phyloP scores from a whole-genome alignment of 192 early-diverging fungal species.

The Podila epigama region DNA sequence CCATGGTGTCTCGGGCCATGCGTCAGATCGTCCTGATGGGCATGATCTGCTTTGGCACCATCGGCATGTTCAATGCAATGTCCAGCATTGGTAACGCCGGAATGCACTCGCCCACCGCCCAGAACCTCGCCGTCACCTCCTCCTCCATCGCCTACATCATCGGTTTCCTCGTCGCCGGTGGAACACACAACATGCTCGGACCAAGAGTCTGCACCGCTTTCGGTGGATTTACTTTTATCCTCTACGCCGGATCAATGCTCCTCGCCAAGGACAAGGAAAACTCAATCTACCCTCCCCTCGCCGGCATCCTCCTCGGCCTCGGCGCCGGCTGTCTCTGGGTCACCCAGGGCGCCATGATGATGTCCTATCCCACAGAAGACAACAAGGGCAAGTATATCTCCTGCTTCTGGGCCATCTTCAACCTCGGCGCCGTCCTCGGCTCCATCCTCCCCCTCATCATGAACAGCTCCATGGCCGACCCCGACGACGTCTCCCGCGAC shows the following conservation, averaged over 20 bases:
- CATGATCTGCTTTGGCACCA: slow-evolving; percentile 49
- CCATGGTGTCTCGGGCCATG: slow-evolving; percentile 49
- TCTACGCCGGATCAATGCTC: slow-evolving; percentile 82
- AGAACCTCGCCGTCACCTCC: slow-evolving; percentile 42
- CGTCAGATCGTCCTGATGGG: slow-evolving; percentile 51
- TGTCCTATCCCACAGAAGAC: slow-evolving; percentile 84
- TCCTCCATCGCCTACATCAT: slow-evolving; percentile 69
- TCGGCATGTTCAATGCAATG: slow-evolving; percentile 50
- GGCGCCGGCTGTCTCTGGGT: slow-evolving; percentile 76
- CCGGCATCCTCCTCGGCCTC: slow-evolving; percentile 81
- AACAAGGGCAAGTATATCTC: slow-evolving; percentile 84
- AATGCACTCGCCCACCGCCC: slow-evolving; percentile 40
- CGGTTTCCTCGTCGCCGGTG: slow-evolving; percentile 77
- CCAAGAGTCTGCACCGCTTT: slow-evolving; percentile 68
- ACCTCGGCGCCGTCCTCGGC: slow-evolving; percentile 82
- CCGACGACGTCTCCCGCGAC: slow-evolving; percentile 62
- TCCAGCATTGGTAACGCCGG: slow-evolving; percentile 47
- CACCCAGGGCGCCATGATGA: slow-evolving; percentile 86
- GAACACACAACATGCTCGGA: slow-evolving; percentile 81
- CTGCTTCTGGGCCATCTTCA: slow-evolving; percentile 89
- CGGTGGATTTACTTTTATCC: slow-evolving; percentile 77
- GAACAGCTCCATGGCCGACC: slow-evolving; percentile 54
- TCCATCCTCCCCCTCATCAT: slow-evolving; percentile 73
- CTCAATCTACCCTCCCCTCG: slow-evolving; percentile 68
- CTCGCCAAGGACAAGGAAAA: slow-evolving; percentile 64